Conservation (phyloP, 176 grass and related monocot genomes). For the Bolboschoenus planiculmis region DNA sequence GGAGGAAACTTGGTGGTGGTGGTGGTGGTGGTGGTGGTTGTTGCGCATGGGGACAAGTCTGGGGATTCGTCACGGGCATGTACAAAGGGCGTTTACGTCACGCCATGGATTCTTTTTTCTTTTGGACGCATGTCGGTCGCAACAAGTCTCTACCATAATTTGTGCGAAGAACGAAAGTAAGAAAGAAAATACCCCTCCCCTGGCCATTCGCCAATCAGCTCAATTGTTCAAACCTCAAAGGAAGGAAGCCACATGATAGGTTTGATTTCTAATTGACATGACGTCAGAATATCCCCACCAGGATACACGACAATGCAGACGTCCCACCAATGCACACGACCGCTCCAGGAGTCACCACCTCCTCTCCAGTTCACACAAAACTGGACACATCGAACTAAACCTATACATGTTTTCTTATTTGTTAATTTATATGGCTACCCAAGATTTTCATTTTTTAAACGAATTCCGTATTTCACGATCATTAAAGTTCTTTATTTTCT, state of each 20-base stretch:
- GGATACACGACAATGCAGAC: conserved; percentile 39
- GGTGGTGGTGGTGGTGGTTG: too few relatives aligned
- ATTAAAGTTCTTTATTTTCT: not conserved
- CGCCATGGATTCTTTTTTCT: conserved; percentile 15
- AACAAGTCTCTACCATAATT: not conserved
- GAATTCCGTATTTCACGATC: not conserved
- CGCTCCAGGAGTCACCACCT: not conserved
- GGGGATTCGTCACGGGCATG: conserved; percentile 43
- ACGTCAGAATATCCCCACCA: conserved; percentile 8
- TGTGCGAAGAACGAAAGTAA: not conserved
- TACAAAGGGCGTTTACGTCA: conserved; percentile 65
- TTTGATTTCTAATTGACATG: not conserved
- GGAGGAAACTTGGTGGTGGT: not conserved
- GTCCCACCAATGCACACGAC: conserved; percentile 41
- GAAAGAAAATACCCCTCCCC: too few relatives aligned
- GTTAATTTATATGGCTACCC: not conserved
- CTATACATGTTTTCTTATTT: not conserved
- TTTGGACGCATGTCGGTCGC: conserved; percentile 23
- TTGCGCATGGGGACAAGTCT: conserved; percentile 42
- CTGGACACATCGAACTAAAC: not conserved
- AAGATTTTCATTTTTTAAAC: not conserved
- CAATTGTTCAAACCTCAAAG: too few relatives aligned
- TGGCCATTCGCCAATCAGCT: not conserved
- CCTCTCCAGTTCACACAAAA: not conserved
- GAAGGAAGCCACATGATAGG: not conserved